Conservation (phyloP, 1,284 basidiomycete species). For the Fomitopsis betulina region DNA sequence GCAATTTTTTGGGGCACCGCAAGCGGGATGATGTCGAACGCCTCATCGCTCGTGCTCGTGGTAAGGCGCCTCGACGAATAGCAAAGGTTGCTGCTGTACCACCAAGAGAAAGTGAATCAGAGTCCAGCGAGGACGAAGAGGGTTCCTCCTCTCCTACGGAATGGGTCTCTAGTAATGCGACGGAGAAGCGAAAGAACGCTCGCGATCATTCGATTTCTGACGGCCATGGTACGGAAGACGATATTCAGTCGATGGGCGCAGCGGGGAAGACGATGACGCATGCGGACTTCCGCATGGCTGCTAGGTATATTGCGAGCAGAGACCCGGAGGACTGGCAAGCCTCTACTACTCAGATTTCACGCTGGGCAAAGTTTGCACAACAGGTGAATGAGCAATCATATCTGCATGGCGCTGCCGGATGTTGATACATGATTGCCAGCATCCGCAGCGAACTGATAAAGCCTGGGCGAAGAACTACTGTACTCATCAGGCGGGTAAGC, state of each 20-base stretch:
- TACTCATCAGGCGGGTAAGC: background rate
- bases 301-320: conserved; percentile 49
- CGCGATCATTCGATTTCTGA: background rate
- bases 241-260: conserved; percentile 50
- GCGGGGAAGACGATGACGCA: conserved; percentile 44
- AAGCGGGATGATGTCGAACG: conserved; percentile 62
- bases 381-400: background rate
- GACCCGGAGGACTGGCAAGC: conserved; percentile 35
- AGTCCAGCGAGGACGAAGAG: background rate
- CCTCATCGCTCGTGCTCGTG: conserved; percentile 37
- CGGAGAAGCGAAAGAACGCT: no score
- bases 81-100: no score
- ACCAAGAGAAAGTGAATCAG: background rate
- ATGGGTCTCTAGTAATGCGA: background rate
- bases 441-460: background rate
- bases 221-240: conserved; percentile 29
- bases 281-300: conserved; percentile 54
- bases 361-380: background rate
- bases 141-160: background rate
- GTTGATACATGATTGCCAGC: background rate
- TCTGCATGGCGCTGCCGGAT: background rate
- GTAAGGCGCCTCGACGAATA: background rate
- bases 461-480: background rate
- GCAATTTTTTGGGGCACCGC: conserved; percentile 49
- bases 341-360: conserved; percentile 13